A percentile compares a stretch with the other conserved stretches of the same genome.
Evolutionary conservation across 1,284 basidiomycete species (phyloP).

Genomic region (Tetrapyrgos nigripes): DNA sequence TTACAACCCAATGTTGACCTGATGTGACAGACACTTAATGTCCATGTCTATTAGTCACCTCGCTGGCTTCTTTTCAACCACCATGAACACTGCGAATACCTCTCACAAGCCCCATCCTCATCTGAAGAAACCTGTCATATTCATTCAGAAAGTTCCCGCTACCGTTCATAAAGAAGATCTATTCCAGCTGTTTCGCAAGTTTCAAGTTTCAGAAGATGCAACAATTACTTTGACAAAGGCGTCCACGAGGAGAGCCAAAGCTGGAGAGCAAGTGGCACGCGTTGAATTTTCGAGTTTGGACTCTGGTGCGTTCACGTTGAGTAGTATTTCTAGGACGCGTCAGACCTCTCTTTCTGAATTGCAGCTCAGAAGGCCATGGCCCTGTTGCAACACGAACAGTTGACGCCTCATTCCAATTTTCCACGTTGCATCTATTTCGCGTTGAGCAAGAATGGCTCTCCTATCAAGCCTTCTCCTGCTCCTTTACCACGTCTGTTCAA

Average conservation of each 20-base stretch:
- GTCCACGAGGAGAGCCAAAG: not conserved
- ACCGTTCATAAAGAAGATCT: not conserved
- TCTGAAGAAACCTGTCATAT: not conserved
- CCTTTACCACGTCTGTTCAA: not conserved
- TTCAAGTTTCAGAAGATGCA: no score
- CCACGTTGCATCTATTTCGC: not conserved
- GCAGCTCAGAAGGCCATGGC: conserved; percentile 5
- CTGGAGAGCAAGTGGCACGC: not conserved
- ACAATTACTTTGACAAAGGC: not conserved
- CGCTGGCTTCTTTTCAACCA: no score
- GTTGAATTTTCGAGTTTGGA: not conserved
- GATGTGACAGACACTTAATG: no score
- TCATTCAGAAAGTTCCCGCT: not conserved
- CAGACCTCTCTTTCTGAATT: not conserved
- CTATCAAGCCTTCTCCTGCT: not conserved
- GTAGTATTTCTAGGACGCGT: not conserved
- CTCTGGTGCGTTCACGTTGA: not conserved
- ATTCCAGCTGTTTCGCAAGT: not conserved
- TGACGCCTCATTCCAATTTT: not conserved
- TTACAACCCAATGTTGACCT: no score
- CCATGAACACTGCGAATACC: no score
- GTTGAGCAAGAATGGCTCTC: not conserved
- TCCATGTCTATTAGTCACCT: no score
- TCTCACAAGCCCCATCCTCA: conserved; percentile 4
- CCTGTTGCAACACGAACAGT: not conserved